Evolutionary conservation across 2,329 filamentous ascomycete genomes (phyloP), one percentile per base, ranked within the genome.

Genomic region (Nemania sp.): DNA sequence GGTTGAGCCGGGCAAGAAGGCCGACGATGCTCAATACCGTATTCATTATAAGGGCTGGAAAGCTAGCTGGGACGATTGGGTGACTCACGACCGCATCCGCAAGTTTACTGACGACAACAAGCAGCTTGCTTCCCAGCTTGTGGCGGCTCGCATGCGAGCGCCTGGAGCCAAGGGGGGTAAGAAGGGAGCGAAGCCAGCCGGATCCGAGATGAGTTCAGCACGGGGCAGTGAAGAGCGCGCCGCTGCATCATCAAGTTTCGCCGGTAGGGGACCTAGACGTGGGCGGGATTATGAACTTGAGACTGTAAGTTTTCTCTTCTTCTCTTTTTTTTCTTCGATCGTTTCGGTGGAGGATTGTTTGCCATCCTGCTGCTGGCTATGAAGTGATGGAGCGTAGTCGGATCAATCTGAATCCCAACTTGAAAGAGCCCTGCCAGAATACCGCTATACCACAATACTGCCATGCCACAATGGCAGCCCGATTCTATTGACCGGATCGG

Each of bases 11-110:
- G 75, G 74, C 24, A 75, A 77, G 72, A 77, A 77, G 79, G 91
- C 82, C 22, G 83, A 90, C 69, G 89, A 91, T 38, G 94, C 89
- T 78, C 89, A 93, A 79, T 99, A 97, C 83, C 92, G 93, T 77
- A 92, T 99, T 63, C 96, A 99, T 82, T 99, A 99, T 85, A 98
- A 98, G 82, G 96, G 96, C 77, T 99, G 96, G 96, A 99, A 99
- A 86, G 94, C 95, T 80, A 98, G 94, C 87, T 99, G 96, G 96
- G 96, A 99, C 83, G 96, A 99, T 83, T 98, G 95, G 95, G 96
- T 98, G 52, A 89, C 93, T 24, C 90, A 94, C 80, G 95, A 98
- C 79, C 93, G 96, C 73, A 91, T 99, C 69, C 91, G 94, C 77
- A 98, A 98, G 82, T 92, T 95, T 79, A 97, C 91, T 59, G 93